A percentile compares a stretch with the other conserved stretches of the same genome.
Evolutionary conservation across 306 rosid genomes (phyloP).

Genomic region (Vicia sativa): DNA sequence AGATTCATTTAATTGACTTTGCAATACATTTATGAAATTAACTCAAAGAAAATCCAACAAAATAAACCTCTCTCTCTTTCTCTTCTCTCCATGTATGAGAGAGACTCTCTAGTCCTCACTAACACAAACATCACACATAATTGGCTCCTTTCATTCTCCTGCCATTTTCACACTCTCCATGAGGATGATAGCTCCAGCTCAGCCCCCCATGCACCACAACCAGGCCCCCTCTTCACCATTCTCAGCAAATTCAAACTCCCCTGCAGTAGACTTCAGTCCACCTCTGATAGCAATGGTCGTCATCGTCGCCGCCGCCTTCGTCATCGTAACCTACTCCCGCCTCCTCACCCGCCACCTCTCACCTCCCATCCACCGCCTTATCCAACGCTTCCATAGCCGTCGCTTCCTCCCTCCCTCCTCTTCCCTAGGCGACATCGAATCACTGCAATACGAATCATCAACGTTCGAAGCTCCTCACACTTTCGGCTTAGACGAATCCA

Average conservation of each 20-base stretch:
- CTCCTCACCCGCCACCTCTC: constrained; percentile 80
- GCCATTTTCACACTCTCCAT: neutral
- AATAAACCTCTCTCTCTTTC: neutral
- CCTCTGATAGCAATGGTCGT: constrained; percentile 92
- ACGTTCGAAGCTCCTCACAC: constrained; percentile 63
- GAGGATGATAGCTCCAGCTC: constrained; percentile 12
- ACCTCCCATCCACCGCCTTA: constrained; percentile 53
- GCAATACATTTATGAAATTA: neutral
- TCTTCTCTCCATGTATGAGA: neutral
- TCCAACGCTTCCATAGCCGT: constrained; percentile 54
- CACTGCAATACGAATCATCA: constrained; percentile 75
- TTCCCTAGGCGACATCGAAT: constrained; percentile 65
- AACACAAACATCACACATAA: neutral
- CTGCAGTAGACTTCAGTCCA: constrained; percentile 84
- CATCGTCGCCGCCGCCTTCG: constrained; percentile 79
- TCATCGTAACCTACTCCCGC: constrained; percentile 82
- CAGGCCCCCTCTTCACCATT: neutral
- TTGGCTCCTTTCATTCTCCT: neutral
- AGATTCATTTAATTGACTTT: too few relatives aligned
- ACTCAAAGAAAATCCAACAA: neutral
- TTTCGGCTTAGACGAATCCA: constrained; percentile 84
- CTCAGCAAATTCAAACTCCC: constrained; percentile 24
- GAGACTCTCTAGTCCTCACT: neutral
- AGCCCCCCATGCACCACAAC: neutral
- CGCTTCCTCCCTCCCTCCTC: constrained; percentile 52